phyloP scores from a whole-genome alignment of 1,284 basidiomycete species.

The Cryptococcus floricola region DNA sequence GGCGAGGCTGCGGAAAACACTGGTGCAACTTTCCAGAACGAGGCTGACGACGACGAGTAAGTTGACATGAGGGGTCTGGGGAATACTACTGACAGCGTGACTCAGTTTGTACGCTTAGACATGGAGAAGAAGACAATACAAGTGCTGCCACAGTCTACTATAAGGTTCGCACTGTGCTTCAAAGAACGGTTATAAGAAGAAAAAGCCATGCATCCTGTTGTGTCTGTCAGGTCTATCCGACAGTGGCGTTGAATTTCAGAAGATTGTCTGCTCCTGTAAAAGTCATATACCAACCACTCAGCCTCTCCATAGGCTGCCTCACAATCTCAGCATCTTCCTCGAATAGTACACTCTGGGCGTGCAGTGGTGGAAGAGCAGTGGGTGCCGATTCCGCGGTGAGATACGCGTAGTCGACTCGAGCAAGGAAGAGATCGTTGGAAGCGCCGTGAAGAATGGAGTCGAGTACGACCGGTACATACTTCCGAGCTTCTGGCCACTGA shows the following conservation, averaged over 20 bases:
- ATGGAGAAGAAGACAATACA: not conserved
- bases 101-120: conserved; percentile 26
- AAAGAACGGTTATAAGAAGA: not conserved
- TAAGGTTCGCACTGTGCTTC: not conserved
- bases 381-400: conserved; percentile 3
- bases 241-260: not conserved
- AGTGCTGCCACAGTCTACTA: conserved; percentile 5
- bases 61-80: conserved; percentile 1
- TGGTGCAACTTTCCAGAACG: conserved; percentile 47
- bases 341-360: not conserved
- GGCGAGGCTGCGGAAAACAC: conserved; percentile 50
- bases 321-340: not conserved
- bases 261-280: not conserved
- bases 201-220: conserved; percentile 9
- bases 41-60: conserved; percentile 49
- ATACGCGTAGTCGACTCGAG: conserved; percentile 15
- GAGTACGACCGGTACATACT: conserved; percentile 22
- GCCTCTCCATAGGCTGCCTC: conserved; percentile 5
- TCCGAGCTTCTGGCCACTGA: conserved; percentile 35
- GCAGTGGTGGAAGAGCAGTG: conserved; percentile 7
- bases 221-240: not conserved
- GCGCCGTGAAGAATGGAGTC: conserved; percentile 1
- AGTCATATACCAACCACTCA: conserved; percentile 22
- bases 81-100: not conserved
- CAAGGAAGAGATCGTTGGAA: conserved; percentile 4